Conservation (phyloP, 2,329 filamentous ascomycete genomes). For the Fusarium neocosmosporiellum region DNA sequence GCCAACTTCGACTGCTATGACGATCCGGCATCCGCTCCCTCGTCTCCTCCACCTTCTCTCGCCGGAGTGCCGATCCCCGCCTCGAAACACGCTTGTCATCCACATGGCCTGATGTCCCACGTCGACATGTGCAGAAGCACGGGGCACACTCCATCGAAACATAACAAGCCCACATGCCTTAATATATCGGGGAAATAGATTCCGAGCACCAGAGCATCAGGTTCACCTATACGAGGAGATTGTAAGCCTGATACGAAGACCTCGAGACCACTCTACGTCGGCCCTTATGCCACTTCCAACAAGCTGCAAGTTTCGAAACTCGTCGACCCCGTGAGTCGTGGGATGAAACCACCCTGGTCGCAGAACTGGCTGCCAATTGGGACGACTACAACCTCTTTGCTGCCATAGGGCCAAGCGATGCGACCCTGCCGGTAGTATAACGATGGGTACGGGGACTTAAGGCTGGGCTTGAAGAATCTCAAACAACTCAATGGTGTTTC, state of each 20-base stretch:
- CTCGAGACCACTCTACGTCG: constrained; percentile 2
- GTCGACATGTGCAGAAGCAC: constrained; percentile 32
- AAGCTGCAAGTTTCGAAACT: constrained; percentile 29
- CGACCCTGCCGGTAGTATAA: constrained; percentile 19
- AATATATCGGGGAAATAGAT: constrained; percentile 37
- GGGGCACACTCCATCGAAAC: constrained; percentile 33
- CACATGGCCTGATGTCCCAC: constrained; percentile 33
- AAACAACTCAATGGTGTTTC: constrained; percentile 34
- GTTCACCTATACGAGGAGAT: constrained; percentile 15
- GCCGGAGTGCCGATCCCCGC: constrained; percentile 28
- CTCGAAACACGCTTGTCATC: constrained; percentile 38
- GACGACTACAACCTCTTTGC: constrained; percentile 9
- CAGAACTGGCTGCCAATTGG: constrained; percentile 23
- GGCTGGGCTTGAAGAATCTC: constrained; percentile 26
- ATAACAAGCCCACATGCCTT: constrained; percentile 30
- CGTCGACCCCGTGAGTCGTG: constrained; percentile 1
- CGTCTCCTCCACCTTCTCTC: constrained; percentile 24
- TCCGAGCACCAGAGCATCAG: constrained; percentile 26
- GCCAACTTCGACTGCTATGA: constrained; percentile 19
- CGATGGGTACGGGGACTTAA: constrained; percentile 16
- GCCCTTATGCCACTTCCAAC: constrained; percentile 25
- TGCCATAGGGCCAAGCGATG: constrained; percentile 35
- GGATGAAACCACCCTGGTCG: constrained; percentile 30
- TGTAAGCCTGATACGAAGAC: constrained; percentile 8
- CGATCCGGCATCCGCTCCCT: constrained; percentile 28